Conservation (phyloP, 2,329 filamentous ascomycete genomes). For the Penicillium paneum region DNA sequence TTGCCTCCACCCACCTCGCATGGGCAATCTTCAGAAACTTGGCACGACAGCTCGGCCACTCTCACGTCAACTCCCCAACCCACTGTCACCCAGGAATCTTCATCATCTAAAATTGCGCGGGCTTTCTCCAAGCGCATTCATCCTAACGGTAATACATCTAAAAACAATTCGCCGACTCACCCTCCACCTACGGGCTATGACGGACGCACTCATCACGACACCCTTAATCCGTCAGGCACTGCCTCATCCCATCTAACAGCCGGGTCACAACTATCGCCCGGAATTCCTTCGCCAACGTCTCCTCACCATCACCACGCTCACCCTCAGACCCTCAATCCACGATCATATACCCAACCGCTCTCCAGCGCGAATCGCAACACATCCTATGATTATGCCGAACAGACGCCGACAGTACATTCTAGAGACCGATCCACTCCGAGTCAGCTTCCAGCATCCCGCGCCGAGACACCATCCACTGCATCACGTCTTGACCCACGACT, state of each 20-base stretch:
- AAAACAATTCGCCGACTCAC: conserved; percentile 71
- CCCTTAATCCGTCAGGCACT: conserved; percentile 66
- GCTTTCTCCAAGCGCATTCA: conserved; percentile 72
- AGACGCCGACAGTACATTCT: conserved; percentile 29
- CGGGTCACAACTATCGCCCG: conserved; percentile 52
- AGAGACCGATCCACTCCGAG: conserved; percentile 35
- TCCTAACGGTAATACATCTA: conserved; percentile 67
- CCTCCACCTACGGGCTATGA: conserved; percentile 65
- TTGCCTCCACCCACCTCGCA: conserved; percentile 58
- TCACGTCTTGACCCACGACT: conserved; percentile 12
- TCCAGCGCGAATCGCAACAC: conserved; percentile 27
- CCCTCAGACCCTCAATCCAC: conserved; percentile 43
- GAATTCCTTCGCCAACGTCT: conserved; percentile 47
- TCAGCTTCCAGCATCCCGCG: conserved; percentile 30
- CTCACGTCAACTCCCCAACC: conserved; percentile 34
- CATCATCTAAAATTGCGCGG: conserved; percentile 58
- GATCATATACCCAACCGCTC: conserved; percentile 41
- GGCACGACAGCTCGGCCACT: conserved; percentile 38
- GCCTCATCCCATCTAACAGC: conserved; percentile 69
- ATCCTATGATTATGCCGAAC: conserved; percentile 40
- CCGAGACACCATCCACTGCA: conserved; percentile 30
- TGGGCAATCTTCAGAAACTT: conserved; percentile 18
- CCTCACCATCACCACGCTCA: conserved; percentile 40
- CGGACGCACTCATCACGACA: conserved; percentile 56
- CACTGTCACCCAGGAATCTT: conserved; percentile 37